Evolutionary conservation across 2,329 filamentous ascomycete species (phyloP).

Genomic region (Karstenula rhodostoma): DNA sequence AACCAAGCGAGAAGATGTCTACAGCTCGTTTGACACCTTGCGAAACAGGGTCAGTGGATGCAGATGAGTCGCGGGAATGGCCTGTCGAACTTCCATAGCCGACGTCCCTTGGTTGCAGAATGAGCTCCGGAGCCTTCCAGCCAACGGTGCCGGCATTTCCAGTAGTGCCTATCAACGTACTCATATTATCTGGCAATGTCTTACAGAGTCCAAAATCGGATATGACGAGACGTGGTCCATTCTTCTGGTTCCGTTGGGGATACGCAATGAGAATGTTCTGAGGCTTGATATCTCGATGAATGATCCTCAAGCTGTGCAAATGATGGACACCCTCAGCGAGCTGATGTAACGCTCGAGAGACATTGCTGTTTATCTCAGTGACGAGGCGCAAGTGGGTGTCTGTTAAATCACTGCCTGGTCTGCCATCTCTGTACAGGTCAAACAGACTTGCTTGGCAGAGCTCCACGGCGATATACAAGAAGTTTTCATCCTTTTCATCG

Average conservation of each 20-base stretch:
- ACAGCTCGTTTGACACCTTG: slow-evolving; percentile 93
- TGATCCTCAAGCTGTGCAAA: slow-evolving; percentile 89
- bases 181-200: slow-evolving; percentile 92
- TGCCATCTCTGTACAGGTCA: slow-evolving; percentile 80
- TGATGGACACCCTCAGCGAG: slow-evolving; percentile 90
- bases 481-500: slow-evolving; percentile 85
- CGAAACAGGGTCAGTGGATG: slow-evolving; percentile 53
- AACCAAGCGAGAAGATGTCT: slow-evolving; percentile 95
- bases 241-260: slow-evolving; percentile 72
- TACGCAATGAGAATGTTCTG: slow-evolving; percentile 91
- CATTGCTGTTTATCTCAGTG: slow-evolving; percentile 74
- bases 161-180: slow-evolving; percentile 92
- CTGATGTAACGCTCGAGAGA: slow-evolving; percentile 83
- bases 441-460: slow-evolving; percentile 92
- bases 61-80: slow-evolving; percentile 53
- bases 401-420: slow-evolving; percentile 58
- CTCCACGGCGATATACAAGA: slow-evolving; percentile 95
- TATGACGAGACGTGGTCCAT: slow-evolving; percentile 83
- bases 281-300: slow-evolving; percentile 95
- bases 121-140: slow-evolving; percentile 94
- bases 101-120: slow-evolving; percentile 65
- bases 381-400: slow-evolving; percentile 73
- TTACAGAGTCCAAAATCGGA: slow-evolving; percentile 98
- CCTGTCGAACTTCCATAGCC: slow-evolving; percentile 52
- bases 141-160: slow-evolving; percentile 93